Evolutionary conservation across 306 rosid genomes (phyloP), one percentile per base, ranked within the genome.

Genomic region (Casuarina equisetifolia): DNA sequence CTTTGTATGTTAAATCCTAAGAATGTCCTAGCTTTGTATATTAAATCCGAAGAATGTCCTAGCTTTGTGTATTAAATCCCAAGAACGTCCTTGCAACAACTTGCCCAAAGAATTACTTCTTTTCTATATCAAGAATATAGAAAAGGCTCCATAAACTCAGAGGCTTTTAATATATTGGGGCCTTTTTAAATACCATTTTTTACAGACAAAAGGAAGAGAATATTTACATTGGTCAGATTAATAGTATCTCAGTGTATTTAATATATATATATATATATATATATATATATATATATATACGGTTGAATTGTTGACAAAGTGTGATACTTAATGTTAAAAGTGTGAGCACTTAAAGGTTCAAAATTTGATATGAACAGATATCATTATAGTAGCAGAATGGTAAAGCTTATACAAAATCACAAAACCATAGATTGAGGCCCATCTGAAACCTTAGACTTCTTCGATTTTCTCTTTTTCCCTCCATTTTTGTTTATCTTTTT

Each of bases 401-500:
- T 7, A 49, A 39, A 36, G 39, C 51, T 38, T 6, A 12, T 25
- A 11, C 32, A 9, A 49, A 50, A 62, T 82, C 80, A 92, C 84
- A 86, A 74, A 55, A 85, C 89, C 97, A 89, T 92, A 70, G 89
- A 81, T 81, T 84, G 74, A 62, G 77, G 51, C 72, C 80, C 86
- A 38, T 80, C 53, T 39, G 73, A 68, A 74, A 85, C 87, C 86
- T 85, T 83, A 8, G 76, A 82, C 77, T 82, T 94, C 70, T 89
- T 90, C 81, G 71, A 79, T 64, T 87, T 90, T 71, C 64, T 84
- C 84, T 88, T 92, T 81, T 46, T 84, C 74, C 96, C 88, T 73
- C 92, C 94, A 74, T 85, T 89, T 84, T 78, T 87, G 71, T 88
- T 91, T 48, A 40, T 79, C 59, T 72, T 90, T 69, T 84, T 84